Evolutionary conservation across 2,329 filamentous ascomycete species (phyloP), one percentile per base, ranked within the genome.

Genomic region (Penicillium decumbens): DNA sequence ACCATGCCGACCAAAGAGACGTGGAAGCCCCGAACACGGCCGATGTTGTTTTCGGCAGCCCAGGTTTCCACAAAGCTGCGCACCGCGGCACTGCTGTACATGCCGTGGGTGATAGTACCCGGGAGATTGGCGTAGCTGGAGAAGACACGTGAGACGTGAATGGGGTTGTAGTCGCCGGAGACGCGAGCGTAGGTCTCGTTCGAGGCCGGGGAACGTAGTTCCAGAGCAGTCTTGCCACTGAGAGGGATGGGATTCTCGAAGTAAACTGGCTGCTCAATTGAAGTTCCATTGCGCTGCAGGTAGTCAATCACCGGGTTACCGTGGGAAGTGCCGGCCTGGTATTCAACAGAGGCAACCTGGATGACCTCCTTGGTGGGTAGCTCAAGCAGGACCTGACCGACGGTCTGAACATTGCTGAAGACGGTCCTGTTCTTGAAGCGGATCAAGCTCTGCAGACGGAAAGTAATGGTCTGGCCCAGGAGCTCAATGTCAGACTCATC

Each of bases 1-100:
- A 98, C 95, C 93, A 98, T 98, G 58, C 93, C 93, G n/a, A 95
- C 91, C 43, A 98, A 81, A 20, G 87, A 92, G 55, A 91, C 93
- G 66, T 96, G 90, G 82, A 96, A 98, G 75, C 92, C 96, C 65
- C 93, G 86, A 45, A 98, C 92, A 63, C 93, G 92, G 39, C 93
- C 92, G 63, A 97, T 85, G 68, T 98, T 93, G 79, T 98, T 98
- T 77, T 98, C 95, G 0, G 92, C 93, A 45, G 95, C 93, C 93
- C 93, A 98, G 0, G 90, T 98, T 79, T 98, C 93, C 6, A 98
- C 91, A 45, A 98, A 78, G 68, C 90, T 95, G 64, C 95, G 87
- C 25, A 98, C 93, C 32, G 93, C 89, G 58, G 93, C 93, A 72
- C 92, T 97, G 1, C 92, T 95, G 79, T 97, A 98, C 93, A 98